phyloP scores from a whole-genome alignment of 2,329 filamentous ascomycete genomes.

The Aspergillus sp. region DNA sequence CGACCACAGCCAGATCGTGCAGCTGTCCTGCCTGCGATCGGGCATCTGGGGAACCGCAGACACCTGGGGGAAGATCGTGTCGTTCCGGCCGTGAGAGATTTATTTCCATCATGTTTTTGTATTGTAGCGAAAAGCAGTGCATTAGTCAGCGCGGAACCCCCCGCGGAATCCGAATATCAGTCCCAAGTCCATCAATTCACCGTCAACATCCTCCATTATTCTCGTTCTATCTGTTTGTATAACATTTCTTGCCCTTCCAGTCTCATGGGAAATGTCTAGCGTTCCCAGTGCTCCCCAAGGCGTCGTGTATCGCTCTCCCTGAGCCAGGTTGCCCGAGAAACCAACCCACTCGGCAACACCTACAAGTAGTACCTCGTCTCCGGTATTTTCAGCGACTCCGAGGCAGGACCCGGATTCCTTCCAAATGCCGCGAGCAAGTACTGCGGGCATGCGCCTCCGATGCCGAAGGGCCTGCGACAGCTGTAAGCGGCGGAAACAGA shows the following conservation, averaged over 20 bases:
- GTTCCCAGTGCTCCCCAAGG: neutral
- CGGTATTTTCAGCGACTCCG: neutral
- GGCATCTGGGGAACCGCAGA: conserved; percentile 50
- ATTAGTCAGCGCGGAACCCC: neutral
- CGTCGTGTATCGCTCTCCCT: too few relatives aligned
- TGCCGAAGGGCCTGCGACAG: conserved; percentile 35
- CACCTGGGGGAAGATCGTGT: conserved; percentile 46
- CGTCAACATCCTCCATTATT: neutral
- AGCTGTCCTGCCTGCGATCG: conserved; percentile 42
- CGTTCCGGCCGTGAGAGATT: conserved; percentile 20
- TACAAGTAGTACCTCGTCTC: too few relatives aligned
- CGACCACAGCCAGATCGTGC: conserved; percentile 50
- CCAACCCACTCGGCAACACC: neutral
- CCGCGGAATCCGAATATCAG: neutral
- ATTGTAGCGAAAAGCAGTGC: neutral
- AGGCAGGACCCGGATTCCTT: neutral
- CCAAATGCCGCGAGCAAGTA: conserved; percentile 25
- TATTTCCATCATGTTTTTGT: neutral
- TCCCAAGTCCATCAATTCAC: neutral
- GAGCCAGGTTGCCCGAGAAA: too few relatives aligned
- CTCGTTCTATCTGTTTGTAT: neutral
- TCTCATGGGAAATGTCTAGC: neutral
- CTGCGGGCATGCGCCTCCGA: conserved; percentile 23
- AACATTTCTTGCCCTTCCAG: neutral
- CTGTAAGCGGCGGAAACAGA: conserved; percentile 42